A percentile compares a stretch with the other conserved stretches of the same genome.
Conservation (phyloP, 441 rosid genomes). For the Bocquillonia castaneifolia region DNA sequence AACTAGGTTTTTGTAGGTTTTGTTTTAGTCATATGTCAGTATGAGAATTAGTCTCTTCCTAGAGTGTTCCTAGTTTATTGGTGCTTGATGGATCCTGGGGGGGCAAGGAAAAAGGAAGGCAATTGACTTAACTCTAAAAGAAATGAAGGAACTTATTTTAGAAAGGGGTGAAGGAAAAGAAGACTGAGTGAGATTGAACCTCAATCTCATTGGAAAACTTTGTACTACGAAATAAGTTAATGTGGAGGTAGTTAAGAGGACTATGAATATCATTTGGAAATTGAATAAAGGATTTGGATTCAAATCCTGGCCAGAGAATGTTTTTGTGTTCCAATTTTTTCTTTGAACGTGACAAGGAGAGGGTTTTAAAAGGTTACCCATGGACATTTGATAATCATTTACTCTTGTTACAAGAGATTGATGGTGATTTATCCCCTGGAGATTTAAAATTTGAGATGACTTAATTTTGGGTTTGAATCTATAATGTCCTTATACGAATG, state of each 20-base stretch:
- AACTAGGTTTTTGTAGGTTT: too few relatives aligned
- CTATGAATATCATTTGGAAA: not conserved
- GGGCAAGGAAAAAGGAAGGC: too few relatives aligned
- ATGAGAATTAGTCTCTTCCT: too few relatives aligned
- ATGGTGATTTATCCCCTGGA: not conserved
- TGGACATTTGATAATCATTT: not conserved
- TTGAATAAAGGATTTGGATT: not conserved
- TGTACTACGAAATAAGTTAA: not conserved
- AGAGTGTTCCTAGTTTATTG: too few relatives aligned
- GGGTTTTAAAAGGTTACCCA: not conserved
- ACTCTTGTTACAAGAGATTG: not conserved
- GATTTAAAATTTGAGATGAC: too few relatives aligned
- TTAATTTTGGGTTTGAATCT: not conserved
- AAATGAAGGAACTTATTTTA: too few relatives aligned
- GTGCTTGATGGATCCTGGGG: too few relatives aligned
- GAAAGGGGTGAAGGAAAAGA: too few relatives aligned
- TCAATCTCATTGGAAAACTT: not conserved
- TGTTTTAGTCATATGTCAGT: too few relatives aligned
- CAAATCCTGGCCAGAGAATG: not conserved
- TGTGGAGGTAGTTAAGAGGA: not conserved
- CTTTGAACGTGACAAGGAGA: not conserved
- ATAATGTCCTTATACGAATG: not conserved
- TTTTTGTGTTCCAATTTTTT: not conserved
- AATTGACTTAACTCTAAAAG: too few relatives aligned
- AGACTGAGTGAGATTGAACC: too few relatives aligned